Base-by-base conservation (phyloP, 345 rosid genomes). In the Erucastrum elatum region DNA sequence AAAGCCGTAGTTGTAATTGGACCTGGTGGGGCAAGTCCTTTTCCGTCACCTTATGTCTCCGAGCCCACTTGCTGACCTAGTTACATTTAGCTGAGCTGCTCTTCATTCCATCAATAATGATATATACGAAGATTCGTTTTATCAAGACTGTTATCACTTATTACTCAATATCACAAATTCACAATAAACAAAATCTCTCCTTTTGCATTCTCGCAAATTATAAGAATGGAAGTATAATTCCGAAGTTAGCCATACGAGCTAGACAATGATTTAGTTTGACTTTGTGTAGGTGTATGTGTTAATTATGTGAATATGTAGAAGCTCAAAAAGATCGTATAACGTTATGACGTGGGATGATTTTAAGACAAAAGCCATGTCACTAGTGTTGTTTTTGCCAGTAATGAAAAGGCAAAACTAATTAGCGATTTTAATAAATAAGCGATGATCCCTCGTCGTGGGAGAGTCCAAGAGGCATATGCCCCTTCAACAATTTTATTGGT, bases 381-480 rank as follows among this genome's bases (percentile, higher is more conserved):
- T 41, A 60, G 55, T 61, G 64, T 49, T 74, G 66, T 37, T 68
- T 37, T 74, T 73, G 74, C 46, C 44, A 74, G 8, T 74, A 74
- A 51, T 74, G 74, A 79, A 79, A 34, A 72, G 82, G 73, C 77
- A 72, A 30, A 15, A 66, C 11, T 58, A 16, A 4, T 49, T 49
- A 49, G 56, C 2, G 17, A 6, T 49, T 46, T 49, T 13, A 49
- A 49, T 15, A 26, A 15, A 63, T 30, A 78, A 65, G 17, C 41
- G 74, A 49, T 29, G 74, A 68, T 74, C 82, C 79, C 69, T 80
- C 75, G 66, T 35, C 31, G 61, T 80, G 75, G 79, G 80, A 80
- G 75, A 55, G 74, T 66, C 35, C 77, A 76, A 74, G 83, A 78
- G 84, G 72, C 86, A 74, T 53, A 71, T 78, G 87, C 69, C 87